A percentile compares a stretch with the other conserved stretches of the same genome.
phyloP scores from a whole-genome alignment of 2,329 filamentous ascomycete species.

The Exophiala viscosa region DNA sequence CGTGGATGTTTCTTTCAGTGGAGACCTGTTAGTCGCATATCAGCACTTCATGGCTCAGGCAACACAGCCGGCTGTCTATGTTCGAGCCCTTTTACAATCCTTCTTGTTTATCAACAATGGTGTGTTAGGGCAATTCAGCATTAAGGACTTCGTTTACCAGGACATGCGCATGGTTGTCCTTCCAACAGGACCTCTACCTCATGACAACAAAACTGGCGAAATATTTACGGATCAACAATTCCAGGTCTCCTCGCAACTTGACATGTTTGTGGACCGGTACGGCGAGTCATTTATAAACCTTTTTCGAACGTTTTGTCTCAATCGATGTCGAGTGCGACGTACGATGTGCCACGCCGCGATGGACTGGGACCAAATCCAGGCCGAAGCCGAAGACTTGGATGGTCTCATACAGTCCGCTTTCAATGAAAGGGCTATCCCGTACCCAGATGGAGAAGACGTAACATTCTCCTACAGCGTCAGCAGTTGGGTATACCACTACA shows the following conservation, averaged over 20 bases:
- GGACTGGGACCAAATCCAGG: conserved; percentile 80
- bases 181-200: conserved; percentile 66
- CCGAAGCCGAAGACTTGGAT: conserved; percentile 72
- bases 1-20: conserved; percentile 39
- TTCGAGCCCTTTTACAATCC: conserved; percentile 73
- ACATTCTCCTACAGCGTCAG: conserved; percentile 70
- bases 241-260: conserved; percentile 69
- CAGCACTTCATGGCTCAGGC: conserved; percentile 71
- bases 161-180: conserved; percentile 77
- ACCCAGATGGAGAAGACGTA: conserved; percentile 48
- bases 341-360: conserved; percentile 79
- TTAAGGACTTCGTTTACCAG: conserved; percentile 72
- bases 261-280: conserved; percentile 57
- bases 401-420: conserved; percentile 60
- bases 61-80: conserved; percentile 78
- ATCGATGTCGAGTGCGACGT: conserved; percentile 81
- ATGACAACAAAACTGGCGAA: conserved; percentile 70
- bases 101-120: conserved; percentile 70
- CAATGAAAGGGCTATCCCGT: conserved; percentile 57
- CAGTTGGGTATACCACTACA: conserved; percentile 87
- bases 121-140: conserved; percentile 63
- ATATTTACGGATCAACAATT: conserved; percentile 69
- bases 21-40: conserved; percentile 58
- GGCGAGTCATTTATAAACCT: conserved; percentile 74
- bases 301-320: conserved; percentile 80